phyloP scores from a whole-genome alignment of 306 rosid species.

The Parietaria judaica region DNA sequence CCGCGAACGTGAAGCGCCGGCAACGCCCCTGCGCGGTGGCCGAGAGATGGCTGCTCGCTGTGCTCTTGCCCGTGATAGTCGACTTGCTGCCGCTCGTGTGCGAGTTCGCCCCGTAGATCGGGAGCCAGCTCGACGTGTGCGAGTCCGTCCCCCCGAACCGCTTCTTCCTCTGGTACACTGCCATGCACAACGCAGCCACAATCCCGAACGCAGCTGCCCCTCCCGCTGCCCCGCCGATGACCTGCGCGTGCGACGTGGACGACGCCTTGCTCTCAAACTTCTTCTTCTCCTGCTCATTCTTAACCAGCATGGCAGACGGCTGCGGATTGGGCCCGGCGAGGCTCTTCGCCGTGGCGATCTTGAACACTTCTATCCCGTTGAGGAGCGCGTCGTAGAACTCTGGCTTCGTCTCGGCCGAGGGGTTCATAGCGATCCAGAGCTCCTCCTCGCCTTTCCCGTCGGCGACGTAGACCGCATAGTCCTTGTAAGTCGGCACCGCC shows the following conservation, averaged over 20 bases:
- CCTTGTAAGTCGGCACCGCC: slow-evolving; percentile 26
- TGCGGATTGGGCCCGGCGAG: slow-evolving; percentile 40
- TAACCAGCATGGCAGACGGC: slow-evolving; percentile 23
- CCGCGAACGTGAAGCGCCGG: slow-evolving; percentile 33
- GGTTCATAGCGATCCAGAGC: slow-evolving; percentile 38
- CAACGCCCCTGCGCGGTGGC: slow-evolving; percentile 44
- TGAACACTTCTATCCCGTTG: slow-evolving; percentile 39
- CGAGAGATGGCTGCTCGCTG: slow-evolving; percentile 24
- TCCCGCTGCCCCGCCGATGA: slow-evolving; percentile 45
- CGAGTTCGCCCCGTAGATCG: slow-evolving; percentile 34
- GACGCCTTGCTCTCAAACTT: slow-evolving; percentile 10
- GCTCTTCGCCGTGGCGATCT: slow-evolving; percentile 24
- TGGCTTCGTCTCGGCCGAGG: slow-evolving; percentile 11
- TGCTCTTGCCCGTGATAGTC: slow-evolving; percentile 33
- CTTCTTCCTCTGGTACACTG: slow-evolving; percentile 36
- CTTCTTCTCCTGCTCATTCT: slow-evolving; percentile 25
- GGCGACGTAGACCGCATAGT: slow-evolving; percentile 14
- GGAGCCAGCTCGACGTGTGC: slow-evolving; percentile 43
- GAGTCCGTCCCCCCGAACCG: slow-evolving; percentile 22
- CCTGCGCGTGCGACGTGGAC: slow-evolving; percentile 13
- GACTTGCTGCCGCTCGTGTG: slow-evolving; percentile 39
- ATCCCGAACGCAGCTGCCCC: slow-evolving; percentile 41
- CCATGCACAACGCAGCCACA: slow-evolving; percentile 37
- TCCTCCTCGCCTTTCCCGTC: slow-evolving; percentile 17
- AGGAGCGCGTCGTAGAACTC: slow-evolving; percentile 29